Evolutionary conservation across 2,329 filamentous ascomycete species (phyloP), one percentile per base, ranked within the genome.

Genomic region (Claviceps lovelessii): DNA sequence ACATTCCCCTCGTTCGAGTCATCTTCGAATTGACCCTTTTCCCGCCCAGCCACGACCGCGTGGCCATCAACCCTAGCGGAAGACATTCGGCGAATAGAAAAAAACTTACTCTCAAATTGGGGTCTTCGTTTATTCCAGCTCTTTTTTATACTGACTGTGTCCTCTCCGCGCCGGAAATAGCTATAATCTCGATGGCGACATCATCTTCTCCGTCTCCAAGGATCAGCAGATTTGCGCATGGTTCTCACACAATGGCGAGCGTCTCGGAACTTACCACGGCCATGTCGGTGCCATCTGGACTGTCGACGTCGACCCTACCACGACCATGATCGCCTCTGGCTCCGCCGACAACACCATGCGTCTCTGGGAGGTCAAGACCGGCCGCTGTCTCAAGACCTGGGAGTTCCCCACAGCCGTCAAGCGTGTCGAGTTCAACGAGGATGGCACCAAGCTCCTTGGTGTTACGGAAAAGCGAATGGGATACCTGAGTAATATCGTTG

Each of bases 401-500:
- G 90, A 98, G 63, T 96, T 96, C 75, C 84, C 87, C 57, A 97
- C 93, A 48, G 90, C 90, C 61, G 89, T 98, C 72, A 97, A 98
- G 83, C 84, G 93, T 65, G 90, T 95, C 70, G 91, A 96, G 75
- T 98, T 98, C 78, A 90, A 84, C 69, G 86, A 95, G 66, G 93
- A 98, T 72, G 93, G 91, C 66, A 86, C 81, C 67, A 83, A 88
- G 74, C 78, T 98, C 64, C 77, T 98, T 61, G 91, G 89, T 60
- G 90, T 98, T 60, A 98, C 93, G 54, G 93, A 98, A 78, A 95
- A 96, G 86, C 89, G 93, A 66, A 95, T 95, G 83, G 93, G 93
- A 62, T 91, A 89, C 74, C 79, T 97, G 61, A 89, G 88, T 68
- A 95, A 90, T 63, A 96, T 98, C 66, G 85, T 91, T 59, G 90